Base-by-base conservation (phyloP, 306 rosid genomes). In the Vicia sativa region DNA sequence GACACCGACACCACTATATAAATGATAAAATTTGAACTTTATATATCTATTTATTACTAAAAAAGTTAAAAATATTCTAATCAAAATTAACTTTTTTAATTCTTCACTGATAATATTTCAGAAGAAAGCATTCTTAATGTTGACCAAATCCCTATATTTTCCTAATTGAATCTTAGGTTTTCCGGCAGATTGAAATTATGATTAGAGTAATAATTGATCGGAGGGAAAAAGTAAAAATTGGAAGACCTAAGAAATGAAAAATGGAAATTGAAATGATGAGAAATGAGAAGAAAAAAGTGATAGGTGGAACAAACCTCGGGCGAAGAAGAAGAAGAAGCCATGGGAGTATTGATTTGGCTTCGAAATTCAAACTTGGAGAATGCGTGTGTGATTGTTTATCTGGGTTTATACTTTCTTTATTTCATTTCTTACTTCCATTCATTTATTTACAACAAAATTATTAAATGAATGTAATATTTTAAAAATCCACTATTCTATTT, bases 271-370 rank as follows among this genome's bases (percentile, higher is more conserved):
- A 62, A 63, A 16, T 9, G 5, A 54, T 29, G 58, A 53, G 15
- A 43, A 21, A 9, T 29, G 58, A 53, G 15, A 43, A 21, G 5
- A 9, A 9, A 38, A 12, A 66, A 34, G 11, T 14, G 38, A 64
- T 13, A 44, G 12, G 25, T 26, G 14, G 25, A 45, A 65, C 49
- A 6, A 67, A 67, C 72, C 72, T 67, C 9, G 13, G 46, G 37
- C 7, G 61, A 46, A 15, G 54, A 48, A 46, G 53, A 49, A 18
- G 13, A 15, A 16, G 25, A 34, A 48, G 31, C 61, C 61, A 67
- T 67, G 46, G 34, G 0, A 66, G 60, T 49, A 37, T 67, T 9
- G 60, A 18, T 34, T 67, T 67, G 57, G 70, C 4, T 45, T 15
- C 16, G 42, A 44, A 65, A 6, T 44, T 54, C 37, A 54, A 54